Conservation (phyloP, 2,329 filamentous ascomycete genomes). For the Xylaria sp. region DNA sequence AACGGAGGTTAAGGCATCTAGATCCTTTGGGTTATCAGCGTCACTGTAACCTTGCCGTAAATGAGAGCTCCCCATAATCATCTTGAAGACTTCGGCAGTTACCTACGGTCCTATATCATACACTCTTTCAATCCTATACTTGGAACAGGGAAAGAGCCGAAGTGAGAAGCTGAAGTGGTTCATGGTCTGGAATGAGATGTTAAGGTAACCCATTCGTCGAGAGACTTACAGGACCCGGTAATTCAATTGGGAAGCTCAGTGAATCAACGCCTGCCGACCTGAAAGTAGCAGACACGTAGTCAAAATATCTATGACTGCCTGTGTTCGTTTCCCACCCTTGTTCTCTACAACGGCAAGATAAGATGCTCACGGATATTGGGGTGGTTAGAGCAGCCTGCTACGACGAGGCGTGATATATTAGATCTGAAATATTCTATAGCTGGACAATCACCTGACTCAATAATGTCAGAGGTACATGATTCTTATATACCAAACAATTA, state of each 20-base stretch:
- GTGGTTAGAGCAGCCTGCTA: background rate
- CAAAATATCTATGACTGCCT: too few species aligned
- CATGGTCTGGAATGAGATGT: background rate
- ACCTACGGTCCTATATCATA: background rate
- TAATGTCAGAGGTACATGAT: background rate
- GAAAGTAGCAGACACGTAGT: background rate
- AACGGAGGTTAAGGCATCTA: constrained; percentile 39
- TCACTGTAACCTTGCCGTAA: constrained; percentile 42
- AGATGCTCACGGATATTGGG: background rate
- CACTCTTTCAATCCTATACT: background rate
- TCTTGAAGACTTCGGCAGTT: constrained; percentile 21
- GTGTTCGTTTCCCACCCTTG: background rate
- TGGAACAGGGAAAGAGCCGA: background rate
- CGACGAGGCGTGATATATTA: background rate
- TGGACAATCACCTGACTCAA: background rate
- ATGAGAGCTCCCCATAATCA: constrained; percentile 40
- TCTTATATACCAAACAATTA: constrained; percentile 29
- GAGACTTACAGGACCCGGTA: background rate
- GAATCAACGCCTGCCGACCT: background rate
- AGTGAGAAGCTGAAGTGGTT: background rate
- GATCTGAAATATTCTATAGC: background rate
- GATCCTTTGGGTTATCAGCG: constrained; percentile 36
- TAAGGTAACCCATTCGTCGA: background rate
- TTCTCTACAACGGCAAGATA: background rate
- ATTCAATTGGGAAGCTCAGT: background rate